phyloP scores from a whole-genome alignment of 495 filamentous ascomycete genomes.

The Aspergillus bridgeri region DNA sequence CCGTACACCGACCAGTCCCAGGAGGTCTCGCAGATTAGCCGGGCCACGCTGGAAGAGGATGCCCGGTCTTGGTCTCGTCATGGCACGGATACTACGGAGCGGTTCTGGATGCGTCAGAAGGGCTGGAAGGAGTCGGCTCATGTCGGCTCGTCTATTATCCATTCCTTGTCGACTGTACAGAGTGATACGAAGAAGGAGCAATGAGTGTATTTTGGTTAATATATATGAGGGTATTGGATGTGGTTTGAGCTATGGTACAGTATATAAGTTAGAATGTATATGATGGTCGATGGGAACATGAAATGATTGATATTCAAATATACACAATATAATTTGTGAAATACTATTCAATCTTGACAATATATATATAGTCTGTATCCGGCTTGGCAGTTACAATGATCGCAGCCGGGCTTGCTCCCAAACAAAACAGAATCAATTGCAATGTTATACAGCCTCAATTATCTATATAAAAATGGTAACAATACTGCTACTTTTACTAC shows the following conservation, averaged over 20 bases:
- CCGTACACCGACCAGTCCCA: conserved; percentile 5
- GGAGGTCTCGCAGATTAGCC: conserved; percentile 36
- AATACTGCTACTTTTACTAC: too few species aligned
- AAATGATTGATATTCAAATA: too few species aligned
- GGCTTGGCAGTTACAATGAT: too few species aligned
- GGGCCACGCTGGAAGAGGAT: conserved; percentile 60
- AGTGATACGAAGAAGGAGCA: conserved; percentile 56
- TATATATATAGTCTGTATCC: too few species aligned
- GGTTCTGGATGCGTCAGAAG: conserved; percentile 67
- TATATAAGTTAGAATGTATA: neutral
- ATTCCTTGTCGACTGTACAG: conserved; percentile 36
- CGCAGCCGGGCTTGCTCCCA: too few species aligned
- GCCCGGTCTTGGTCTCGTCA: conserved; percentile 55
- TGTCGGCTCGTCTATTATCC: conserved; percentile 56
- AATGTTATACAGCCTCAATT: too few species aligned
- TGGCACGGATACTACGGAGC: conserved; percentile 53
- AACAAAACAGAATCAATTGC: too few species aligned
- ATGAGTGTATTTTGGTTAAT: conserved; percentile 19
- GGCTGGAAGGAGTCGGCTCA: conserved; percentile 58
- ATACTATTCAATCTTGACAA: too few species aligned
- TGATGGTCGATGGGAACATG: too few species aligned
- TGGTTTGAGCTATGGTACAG: neutral
- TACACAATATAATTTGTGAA: too few species aligned
- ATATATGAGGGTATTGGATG: neutral
- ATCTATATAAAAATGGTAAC: too few species aligned